Percentiles rank a stretch among this genome's conserved stretches.
Conservation (phyloP, 495 filamentous ascomycete genomes). For the Paragyromitra xinjiangensis region DNA sequence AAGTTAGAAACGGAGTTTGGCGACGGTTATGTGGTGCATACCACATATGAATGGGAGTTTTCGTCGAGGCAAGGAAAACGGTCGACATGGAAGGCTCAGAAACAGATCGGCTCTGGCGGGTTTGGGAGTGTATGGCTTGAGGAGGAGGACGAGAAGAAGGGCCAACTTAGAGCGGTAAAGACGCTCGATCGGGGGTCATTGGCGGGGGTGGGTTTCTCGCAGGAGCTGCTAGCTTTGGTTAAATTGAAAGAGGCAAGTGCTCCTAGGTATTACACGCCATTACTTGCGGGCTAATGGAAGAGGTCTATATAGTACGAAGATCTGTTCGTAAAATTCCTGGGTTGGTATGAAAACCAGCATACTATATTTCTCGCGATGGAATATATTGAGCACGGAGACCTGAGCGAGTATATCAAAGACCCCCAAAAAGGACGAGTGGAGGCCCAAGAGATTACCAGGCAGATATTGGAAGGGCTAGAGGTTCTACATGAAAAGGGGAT, state of each 20-base stretch:
- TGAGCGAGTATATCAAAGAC: background rate
- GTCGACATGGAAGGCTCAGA: background rate
- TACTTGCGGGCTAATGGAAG: background rate
- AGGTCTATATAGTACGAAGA: background rate
- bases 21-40: background rate
- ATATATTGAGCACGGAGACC: background rate
- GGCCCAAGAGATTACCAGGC: background rate
- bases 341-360: background rate
- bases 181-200: background rate
- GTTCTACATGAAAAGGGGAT: background rate
- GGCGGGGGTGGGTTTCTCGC: background rate
- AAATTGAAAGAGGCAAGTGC: background rate
- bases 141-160: background rate
- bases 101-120: background rate
- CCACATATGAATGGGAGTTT: background rate
- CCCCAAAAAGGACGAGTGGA: background rate
- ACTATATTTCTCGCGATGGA: background rate
- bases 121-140: slow-evolving; percentile 6
- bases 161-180: background rate
- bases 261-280: background rate
- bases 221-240: slow-evolving; percentile 1
- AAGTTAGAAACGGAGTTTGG: background rate
- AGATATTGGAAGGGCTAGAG: background rate
- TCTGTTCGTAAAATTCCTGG: background rate
- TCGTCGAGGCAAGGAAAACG: background rate